These are phyloP conservation scores for Peniophora sp. DNA, from an alignment of 1,284 basidiomycete genomes.

Conservation along the genomic window DNA sequence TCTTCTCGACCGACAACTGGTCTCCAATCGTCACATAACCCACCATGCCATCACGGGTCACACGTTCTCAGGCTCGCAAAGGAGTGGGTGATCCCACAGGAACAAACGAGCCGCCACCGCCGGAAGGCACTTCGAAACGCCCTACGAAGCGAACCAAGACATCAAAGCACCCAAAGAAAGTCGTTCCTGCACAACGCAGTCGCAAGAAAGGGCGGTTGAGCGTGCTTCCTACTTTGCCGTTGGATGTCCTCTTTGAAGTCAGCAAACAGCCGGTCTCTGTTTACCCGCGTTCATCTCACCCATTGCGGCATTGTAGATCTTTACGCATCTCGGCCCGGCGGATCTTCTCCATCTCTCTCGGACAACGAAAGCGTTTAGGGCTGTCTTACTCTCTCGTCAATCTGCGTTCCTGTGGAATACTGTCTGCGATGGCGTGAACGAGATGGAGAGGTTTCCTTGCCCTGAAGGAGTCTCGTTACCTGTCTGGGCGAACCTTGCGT, in stretches of 20 bases:
- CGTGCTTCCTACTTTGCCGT: not conserved
- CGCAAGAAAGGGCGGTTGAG: not conserved
- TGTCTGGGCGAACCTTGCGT: not conserved
- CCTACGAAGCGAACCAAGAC: too few relatives aligned
- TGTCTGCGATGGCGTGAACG: not conserved
- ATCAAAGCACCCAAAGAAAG: too few relatives aligned
- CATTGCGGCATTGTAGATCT: not conserved
- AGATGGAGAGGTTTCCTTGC: not conserved
- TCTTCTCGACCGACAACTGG: too few relatives aligned
- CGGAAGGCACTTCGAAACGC: too few relatives aligned
- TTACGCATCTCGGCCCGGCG: not conserved
- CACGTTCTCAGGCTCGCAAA: too few relatives aligned
- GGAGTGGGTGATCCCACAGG: too few relatives aligned
- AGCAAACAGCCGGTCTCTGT: not conserved
- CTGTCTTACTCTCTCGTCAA: not conserved
- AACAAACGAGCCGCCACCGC: too few relatives aligned
- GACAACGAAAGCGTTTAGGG: not conserved
- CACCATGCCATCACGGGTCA: too few relatives aligned
- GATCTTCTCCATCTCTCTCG: not conserved
- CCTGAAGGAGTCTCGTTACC: not conserved
- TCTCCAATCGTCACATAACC: too few relatives aligned
- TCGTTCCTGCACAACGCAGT: not conserved
- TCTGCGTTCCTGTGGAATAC: not conserved
- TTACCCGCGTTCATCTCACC: not conserved
- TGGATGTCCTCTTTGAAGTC: not conserved